Base-by-base conservation (phyloP, 2,329 filamentous ascomycete species). In the Colletotrichum eleusines region DNA sequence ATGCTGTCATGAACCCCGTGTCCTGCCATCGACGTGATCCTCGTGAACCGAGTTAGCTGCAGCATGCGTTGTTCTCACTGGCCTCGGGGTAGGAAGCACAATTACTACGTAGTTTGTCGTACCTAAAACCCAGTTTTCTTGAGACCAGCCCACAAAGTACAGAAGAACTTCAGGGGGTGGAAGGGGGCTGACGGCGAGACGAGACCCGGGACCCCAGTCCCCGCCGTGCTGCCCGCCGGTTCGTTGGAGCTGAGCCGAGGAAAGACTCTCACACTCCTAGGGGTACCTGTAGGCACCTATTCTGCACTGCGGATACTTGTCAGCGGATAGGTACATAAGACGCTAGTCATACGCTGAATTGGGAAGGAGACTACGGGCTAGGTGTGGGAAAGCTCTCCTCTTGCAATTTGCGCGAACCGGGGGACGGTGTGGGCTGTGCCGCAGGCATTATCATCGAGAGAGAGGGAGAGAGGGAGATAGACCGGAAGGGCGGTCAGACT, bases 401-500 rank as follows among this genome's bases (percentile, higher is more conserved):
- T n/a, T 28, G 51, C 38, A 63, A 63, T 54, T 63, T 63, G 38
- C 60, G 35, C 38, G 26, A 26, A 53, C 60, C 55, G 55, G 38
- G 57, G 57, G 6, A 28, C 38, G 20, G 38, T 26, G 48, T n/a
- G n/a, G 38, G 38, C 60, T 63, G 48, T 26, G 48, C 60, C 60
- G 48, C 60, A 46, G 7, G 35, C 23, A 51, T 53, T 42, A 28
- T 42, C 60, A 20, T 48, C 12, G n/a, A n/a, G n/a, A n/a, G n/a
- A n/a, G n/a, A n/a, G n/a, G n/a, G n/a, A n/a, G n/a, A n/a, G n/a
- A n/a, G n/a, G n/a, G n/a, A 54, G 35, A 8, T 16, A 54, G 20
- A 35, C 58, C 16, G 28, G 63, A 68, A 68, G 40, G 69, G 69
- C 65, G 69, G 69, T 71, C 69, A 71, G 69, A 31, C 65, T 71